phyloP scores from a whole-genome alignment of 805 yeast species.

The Grigorovia yakushimaensis region DNA sequence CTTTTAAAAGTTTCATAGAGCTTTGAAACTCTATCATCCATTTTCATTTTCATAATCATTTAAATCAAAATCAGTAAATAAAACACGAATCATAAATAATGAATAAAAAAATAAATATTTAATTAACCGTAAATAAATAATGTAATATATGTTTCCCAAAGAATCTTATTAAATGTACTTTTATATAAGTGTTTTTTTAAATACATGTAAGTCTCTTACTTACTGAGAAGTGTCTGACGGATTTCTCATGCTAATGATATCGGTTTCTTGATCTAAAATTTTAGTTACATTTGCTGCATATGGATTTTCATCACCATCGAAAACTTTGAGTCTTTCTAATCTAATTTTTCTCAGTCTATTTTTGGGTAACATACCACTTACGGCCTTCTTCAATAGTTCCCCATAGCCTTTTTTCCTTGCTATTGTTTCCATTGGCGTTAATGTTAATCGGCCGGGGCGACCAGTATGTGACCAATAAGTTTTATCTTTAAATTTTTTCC shows the following conservation, averaged over 20 bases:
- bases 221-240: not conserved
- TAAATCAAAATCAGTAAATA: not conserved
- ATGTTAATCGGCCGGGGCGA: conserved; percentile 81
- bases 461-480: conserved; percentile 83
- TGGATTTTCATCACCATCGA: conserved; percentile 84
- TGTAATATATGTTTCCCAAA: conserved; percentile 4
- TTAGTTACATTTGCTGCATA: conserved; percentile 76
- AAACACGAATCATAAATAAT: not conserved
- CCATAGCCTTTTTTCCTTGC: conserved; percentile 73
- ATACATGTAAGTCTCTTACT: not conserved
- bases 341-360: conserved; percentile 72
- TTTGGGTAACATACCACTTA: conserved; percentile 92
- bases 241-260: conserved; percentile 29
- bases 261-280: conserved; percentile 63
- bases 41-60: not conserved
- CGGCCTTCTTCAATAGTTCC: conserved; percentile 81
- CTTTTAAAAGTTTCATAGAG: conserved; percentile 14
- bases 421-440: conserved; percentile 70
- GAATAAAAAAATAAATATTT: not conserved
- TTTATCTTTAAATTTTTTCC: conserved; percentile 72
- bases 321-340: conserved; percentile 73
- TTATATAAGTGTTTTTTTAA: not conserved
- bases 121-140: conserved; percentile 1
- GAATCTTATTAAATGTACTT: not conserved
- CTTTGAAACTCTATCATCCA: too few relatives aligned